Base-by-base conservation (phyloP, 805 yeast genomes). In the Pichia deserticola region DNA sequence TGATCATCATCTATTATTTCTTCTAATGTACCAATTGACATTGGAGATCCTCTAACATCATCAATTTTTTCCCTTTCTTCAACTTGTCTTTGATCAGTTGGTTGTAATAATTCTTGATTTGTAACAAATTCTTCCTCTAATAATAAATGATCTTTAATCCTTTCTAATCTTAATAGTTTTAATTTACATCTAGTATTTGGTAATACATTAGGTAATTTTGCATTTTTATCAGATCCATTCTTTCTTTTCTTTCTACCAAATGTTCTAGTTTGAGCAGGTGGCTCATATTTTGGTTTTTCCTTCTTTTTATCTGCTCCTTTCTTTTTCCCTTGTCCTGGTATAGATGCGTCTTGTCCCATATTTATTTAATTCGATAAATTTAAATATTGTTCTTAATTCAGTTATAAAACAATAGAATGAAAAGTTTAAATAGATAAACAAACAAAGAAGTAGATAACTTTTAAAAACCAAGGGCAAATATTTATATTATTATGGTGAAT, bases 1-100 rank as follows among this genome's bases (percentile, higher is more conserved):
- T 93, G 99, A 65, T 93, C 99, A 68, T 93, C 99, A 64, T 93
- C 99, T 58, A 93, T 88, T 54, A 93, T 88, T 72, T 93, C 99
- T 66, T 93, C 99, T 61, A 93, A 75, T 3, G 97, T 89, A 45
- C 99, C 99, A 54, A 93, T 86, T 39, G 96, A 84, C 86, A 93
- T 84, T 50, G 99, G 99, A 41, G 88, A 82, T 7, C 99, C 99
- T 68, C 99, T 82, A 62, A 93, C 78, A 59, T 90, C 97, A 64
- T 93, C 98, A 51, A 93, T 84, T 67, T 90, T 89, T 58, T 89
- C 90, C 59, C 97, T 78, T 69, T 93, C 99, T 67, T 93, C 99
- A 29, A 89, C 95, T 63, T 90, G 96, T 68, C 88, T 88, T 63
- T 93, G 96, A 66, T 93, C 98, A 40, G 95, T 89, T 8, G 98